Evolutionary conservation across 257 asterid species (phyloP).

Genomic region (Phtheirospermum japonicum): DNA sequence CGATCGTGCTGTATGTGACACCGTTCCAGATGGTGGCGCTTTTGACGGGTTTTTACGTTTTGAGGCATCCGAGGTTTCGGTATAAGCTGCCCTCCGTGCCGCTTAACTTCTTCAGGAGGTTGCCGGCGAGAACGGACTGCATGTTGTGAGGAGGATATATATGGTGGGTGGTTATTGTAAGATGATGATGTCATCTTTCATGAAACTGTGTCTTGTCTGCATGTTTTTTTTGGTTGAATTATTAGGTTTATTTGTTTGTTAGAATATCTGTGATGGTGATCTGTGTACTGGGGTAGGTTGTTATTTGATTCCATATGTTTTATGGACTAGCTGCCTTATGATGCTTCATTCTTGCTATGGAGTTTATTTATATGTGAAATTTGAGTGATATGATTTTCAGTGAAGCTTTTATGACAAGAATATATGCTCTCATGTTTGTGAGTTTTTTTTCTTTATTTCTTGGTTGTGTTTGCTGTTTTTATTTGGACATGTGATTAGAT

Average conservation of each 20-base stretch:
- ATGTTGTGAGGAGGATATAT: conserved; percentile 36
- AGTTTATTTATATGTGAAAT: not conserved
- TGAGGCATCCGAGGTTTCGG: conserved; percentile 70
- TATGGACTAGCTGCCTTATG: conserved; percentile 4
- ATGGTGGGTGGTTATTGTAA: not conserved
- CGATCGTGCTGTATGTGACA: conserved; percentile 55
- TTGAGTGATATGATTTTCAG: not conserved
- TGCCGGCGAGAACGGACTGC: conserved; percentile 73
- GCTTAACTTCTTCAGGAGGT: conserved; percentile 64
- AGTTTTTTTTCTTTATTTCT: not conserved
- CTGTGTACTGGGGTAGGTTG: conserved; percentile 32
- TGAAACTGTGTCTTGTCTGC: conserved; percentile 3
- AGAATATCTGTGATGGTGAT: conserved; percentile 31
- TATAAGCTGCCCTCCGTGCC: conserved; percentile 68
- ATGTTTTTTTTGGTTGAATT: conserved; percentile 29
- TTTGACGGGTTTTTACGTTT: conserved; percentile 50
- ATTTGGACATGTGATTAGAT: not conserved
- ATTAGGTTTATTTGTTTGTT: conserved; percentile 29
- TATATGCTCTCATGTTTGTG: not conserved
- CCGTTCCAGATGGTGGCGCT: conserved; percentile 75
- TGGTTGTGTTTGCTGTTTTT: too few species aligned
- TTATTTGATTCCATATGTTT: conserved; percentile 37
- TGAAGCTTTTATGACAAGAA: not conserved
- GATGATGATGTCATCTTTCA: not conserved
- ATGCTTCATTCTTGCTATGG: conserved; percentile 14